Evolutionary conservation across 208 protist genomes (phyloP), one percentile per base, ranked within the genome.

Genomic region (Crithidia bombi): DNA sequence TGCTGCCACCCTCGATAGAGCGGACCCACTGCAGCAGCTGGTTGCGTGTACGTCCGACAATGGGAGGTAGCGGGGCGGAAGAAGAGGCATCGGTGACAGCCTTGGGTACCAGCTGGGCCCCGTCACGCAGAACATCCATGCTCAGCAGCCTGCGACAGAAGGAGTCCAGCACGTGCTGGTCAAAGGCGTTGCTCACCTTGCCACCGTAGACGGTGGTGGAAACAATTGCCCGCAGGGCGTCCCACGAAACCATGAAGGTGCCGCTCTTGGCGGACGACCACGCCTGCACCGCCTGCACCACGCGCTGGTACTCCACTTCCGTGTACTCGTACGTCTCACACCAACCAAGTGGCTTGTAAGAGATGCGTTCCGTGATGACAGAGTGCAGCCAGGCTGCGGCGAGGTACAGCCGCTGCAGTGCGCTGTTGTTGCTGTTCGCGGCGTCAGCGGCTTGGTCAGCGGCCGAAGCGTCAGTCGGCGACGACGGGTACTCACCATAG

Each of bases 301-400:
- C 94, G 43, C 91, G 94, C 38, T 87, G 81, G 44, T 98, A 92
- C 81, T 99, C 99, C 14, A 91, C 91, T 41, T 99, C 98, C 61
- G 88, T 98, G 85, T 99, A 99, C 83, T 99, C 98, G 86, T 99
- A 99, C 6, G 57, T 58, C 85, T 99, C 98, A 26, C 88, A 95
- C 99, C 99, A 99, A 39, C 99, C 99, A 9, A 99, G 66, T 21
- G 98, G 98, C 63, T 93, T 80, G 74, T 99, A 99, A 41, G 92
- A 74, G 19, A 99, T 68, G 58, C 98, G 89, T 81, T 99, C 98
- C 73, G 98, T 91, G 38, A 99, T 85, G n/a, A 99, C 78, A 10
- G 97, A 90, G 70, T 99, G 96, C 49, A 99, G 70, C 98, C 98
- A 99, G 19, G 97, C 92, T 0, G 98, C 78, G 9, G 99, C 67